phyloP scores from a whole-genome alignment of 2,329 filamentous ascomycete genomes.

The Cladosporium sp. region DNA sequence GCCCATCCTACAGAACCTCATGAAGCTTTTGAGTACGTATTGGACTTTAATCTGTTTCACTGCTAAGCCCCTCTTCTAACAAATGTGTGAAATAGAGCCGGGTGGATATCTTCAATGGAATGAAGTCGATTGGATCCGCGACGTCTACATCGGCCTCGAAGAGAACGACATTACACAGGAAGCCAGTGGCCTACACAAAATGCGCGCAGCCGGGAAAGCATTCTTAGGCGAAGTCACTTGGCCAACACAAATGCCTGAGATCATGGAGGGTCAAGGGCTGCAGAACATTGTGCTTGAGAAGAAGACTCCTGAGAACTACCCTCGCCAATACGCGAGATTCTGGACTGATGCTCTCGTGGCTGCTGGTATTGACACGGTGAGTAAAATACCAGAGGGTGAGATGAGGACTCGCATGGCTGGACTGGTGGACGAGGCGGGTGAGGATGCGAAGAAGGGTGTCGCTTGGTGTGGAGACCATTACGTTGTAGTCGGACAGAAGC shows the following conservation, averaged over 20 bases:
- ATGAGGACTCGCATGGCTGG: neutral
- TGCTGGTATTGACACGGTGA: conserved; percentile 1
- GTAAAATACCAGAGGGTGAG: conserved; percentile 1
- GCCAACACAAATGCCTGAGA: neutral
- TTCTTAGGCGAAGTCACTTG: conserved; percentile 3
- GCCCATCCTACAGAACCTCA: conserved; percentile 1
- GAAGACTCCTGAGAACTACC: neutral
- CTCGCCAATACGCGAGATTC: conserved; percentile 1
- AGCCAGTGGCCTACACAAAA: neutral
- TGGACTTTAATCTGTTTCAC: neutral
- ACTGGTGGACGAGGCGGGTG: neutral
- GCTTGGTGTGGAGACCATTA: conserved; percentile 7
- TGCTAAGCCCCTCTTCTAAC: neutral
- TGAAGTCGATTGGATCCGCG: conserved; percentile 8
- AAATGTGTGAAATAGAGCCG: neutral
- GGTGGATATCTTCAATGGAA: conserved; percentile 15
- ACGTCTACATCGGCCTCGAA: conserved; percentile 7
- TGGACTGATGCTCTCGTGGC: conserved; percentile 9
- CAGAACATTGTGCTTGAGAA: neutral
- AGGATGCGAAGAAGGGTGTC: conserved; percentile 7
- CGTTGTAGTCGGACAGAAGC: conserved; percentile 5
- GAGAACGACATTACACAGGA: neutral
- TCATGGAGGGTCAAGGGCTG: neutral
- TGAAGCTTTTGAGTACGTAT: conserved; percentile 6
- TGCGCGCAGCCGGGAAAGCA: neutral